Base-by-base conservation (phyloP, 2,329 filamentous ascomycete genomes). In the Didymella glomerata region DNA sequence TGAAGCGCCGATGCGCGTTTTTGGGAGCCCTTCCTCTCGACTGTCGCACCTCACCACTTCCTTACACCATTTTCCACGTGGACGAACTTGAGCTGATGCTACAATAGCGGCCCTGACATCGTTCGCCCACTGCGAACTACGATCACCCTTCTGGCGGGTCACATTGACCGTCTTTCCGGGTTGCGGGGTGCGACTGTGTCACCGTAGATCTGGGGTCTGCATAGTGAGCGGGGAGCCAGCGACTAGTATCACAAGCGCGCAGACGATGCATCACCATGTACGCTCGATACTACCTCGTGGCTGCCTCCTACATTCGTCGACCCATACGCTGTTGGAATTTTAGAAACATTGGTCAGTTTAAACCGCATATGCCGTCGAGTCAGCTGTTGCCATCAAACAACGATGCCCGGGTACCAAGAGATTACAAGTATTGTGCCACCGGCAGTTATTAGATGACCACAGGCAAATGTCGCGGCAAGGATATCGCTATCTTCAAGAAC, bases 1-100 rank as follows among this genome's bases (percentile, higher is more conserved):
- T 44, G 41, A 44, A 44, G 14, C 41, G 41, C 52, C 52, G 52
- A 54, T 28, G 45, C 24, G 34, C 36, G 20, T n/a, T 41, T 40
- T 24, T 13, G 13, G 44, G 13, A 24, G 24, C 28, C 9, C 13
- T n/a, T 38, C 24, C 34, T 32, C 42, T 22, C 4, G 14, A 13
- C 27, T 25, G 14, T 7, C 22, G 32, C 32, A 41, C 18, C 20
- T 32, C 38, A 13, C 16, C 30, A 13, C 25, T 47, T 46, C 45
- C 41, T 22, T 27, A 40, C 36, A 48, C 38, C 22, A 22, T 48
- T 41, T 25, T 32, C 20, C 45, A 55, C 52, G 45, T 48, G 52
- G 27, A 28, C 27, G 28, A n/a, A n/a, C 34, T 18, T 44, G 42
- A 36, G 27, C 38, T 51, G 36, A 44, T 18, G 38, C 48, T 16